These are phyloP conservation scores for Monilinia fructicola DNA, from an alignment of 2,329 filamentous ascomycete genomes.

Conservation along the genomic window DNA sequence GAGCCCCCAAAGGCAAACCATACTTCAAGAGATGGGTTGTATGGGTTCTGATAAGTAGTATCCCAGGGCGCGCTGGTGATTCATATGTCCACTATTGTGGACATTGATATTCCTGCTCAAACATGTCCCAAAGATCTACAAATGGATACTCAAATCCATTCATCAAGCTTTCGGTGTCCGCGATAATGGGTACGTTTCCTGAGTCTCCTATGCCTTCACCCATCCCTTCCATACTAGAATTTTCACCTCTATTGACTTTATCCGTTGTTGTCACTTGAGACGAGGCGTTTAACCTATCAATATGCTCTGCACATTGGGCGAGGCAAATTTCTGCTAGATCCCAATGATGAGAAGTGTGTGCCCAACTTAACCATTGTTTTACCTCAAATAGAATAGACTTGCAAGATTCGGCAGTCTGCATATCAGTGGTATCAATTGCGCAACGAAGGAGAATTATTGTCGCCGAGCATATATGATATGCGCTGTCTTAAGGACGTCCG, in stretches of 20 bases:
- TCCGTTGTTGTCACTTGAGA: background rate
- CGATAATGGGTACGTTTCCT: background rate
- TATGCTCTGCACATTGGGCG: conserved; percentile 41
- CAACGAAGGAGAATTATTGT: conserved; percentile 31
- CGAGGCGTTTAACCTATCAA: background rate
- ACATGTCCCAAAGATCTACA: conserved; percentile 13
- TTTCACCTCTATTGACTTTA: too few relatives aligned
- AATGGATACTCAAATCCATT: conserved; percentile 18
- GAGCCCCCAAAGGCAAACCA: too few relatives aligned
- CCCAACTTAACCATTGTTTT: conserved; percentile 26
- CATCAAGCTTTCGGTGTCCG: background rate
- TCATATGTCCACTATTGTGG: background rate
- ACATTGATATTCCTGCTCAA: conserved; percentile 1
- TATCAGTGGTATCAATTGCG: conserved; percentile 30
- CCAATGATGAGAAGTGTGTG: conserved; percentile 36
- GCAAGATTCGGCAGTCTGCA: conserved; percentile 22
- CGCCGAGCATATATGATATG: conserved; percentile 39
- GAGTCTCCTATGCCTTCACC: background rate
- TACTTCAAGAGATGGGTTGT: too few relatives aligned
- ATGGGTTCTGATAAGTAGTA: too few relatives aligned
- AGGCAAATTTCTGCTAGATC: conserved; percentile 34
- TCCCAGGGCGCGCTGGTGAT: background rate
- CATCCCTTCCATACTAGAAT: background rate
- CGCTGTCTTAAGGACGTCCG: conserved; percentile 30
- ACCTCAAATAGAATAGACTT: conserved; percentile 21